These are phyloP conservation scores for Salix udensis DNA, from an alignment of 345 rosid species.

Conservation along the genomic window DNA sequence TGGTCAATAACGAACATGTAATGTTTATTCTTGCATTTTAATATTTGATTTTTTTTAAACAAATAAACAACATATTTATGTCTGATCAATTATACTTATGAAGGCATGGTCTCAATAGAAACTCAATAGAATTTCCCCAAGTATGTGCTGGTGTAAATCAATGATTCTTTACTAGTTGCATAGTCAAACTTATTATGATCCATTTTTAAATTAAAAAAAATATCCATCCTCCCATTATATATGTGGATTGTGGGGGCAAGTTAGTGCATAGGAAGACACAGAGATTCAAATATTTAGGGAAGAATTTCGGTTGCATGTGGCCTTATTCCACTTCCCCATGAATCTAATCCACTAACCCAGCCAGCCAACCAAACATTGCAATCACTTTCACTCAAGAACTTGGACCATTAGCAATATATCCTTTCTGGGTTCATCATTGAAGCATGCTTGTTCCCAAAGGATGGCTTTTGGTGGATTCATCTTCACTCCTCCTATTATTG, in stretches of 20 bases:
- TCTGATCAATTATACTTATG: background rate
- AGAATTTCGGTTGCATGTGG: conserved; percentile 18
- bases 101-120: background rate
- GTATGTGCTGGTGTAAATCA: background rate
- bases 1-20: background rate
- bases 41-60: too few species aligned
- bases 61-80: background rate
- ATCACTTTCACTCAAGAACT: conserved; percentile 18
- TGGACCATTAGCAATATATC: conserved; percentile 15
- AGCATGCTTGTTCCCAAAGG: conserved; percentile 29
- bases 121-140: background rate
- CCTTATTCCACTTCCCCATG: conserved; percentile 22
- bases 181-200: too few species aligned
- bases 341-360: conserved; percentile 22
- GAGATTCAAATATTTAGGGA: conserved; percentile 31
- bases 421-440: conserved; percentile 13
- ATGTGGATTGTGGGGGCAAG: conserved; percentile 11
- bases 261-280: conserved; percentile 18
- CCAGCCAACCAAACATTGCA: background rate
- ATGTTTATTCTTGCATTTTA: background rate
- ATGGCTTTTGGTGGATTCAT: conserved; percentile 25
- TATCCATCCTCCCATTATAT: background rate
- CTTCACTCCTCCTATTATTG: conserved; percentile 20
- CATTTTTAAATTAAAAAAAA: background rate
- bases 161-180: too few species aligned